Evolutionary conservation across 768 basidiomycete species (phyloP).

Genomic region (Butyriboletus loyo): DNA sequence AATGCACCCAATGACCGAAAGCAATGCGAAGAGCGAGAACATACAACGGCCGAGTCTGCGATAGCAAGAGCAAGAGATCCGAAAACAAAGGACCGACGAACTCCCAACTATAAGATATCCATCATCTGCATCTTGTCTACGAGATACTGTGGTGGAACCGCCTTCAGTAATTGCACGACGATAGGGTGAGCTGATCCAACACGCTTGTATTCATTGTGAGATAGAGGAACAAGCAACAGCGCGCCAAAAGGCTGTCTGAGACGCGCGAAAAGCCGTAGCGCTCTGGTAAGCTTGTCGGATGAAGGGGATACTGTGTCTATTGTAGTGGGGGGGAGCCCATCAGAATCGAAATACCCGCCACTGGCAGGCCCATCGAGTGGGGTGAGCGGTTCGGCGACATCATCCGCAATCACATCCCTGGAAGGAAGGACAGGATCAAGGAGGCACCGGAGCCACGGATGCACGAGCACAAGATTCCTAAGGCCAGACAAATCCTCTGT

Average conservation of each 20-base stretch:
- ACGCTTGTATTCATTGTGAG: too few relatives aligned
- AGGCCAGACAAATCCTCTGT: not conserved
- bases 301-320: not conserved
- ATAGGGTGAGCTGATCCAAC: not conserved
- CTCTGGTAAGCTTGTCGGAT: too few relatives aligned
- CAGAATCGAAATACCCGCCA: not conserved
- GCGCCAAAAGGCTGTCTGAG: too few relatives aligned
- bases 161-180: not conserved
- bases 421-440: not conserved
- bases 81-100: not conserved
- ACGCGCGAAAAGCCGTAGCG: too few relatives aligned
- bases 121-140: not conserved
- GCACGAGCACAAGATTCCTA: not conserved
- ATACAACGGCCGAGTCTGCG: too few relatives aligned
- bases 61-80: not conserved
- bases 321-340: not conserved
- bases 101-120: not conserved
- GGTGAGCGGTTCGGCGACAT: not conserved
- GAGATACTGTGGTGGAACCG: not conserved
- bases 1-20: too few relatives aligned
- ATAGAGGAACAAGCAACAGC: too few relatives aligned
- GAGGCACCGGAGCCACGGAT: not conserved
- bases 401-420: not conserved
- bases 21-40: not conserved
- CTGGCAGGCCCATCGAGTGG: not conserved